These are phyloP conservation scores for Rosa persica DNA, from an alignment of 306 rosid species.

Conservation along the genomic window DNA sequence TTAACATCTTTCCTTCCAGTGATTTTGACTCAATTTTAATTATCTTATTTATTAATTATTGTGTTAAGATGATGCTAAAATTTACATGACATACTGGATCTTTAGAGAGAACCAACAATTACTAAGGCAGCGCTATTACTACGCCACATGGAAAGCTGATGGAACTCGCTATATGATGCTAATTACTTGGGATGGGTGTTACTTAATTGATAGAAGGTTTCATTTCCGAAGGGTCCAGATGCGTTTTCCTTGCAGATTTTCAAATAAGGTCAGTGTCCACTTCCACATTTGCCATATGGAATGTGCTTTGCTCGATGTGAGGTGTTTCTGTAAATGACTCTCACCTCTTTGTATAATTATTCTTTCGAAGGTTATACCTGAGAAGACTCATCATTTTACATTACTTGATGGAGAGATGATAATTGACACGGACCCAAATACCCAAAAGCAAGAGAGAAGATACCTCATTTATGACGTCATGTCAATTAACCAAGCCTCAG, in stretches of 20 bases:
- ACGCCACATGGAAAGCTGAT: conserved; percentile 99
- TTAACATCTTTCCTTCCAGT: not conserved
- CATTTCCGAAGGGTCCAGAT: conserved; percentile 86
- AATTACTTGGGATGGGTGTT: conserved; percentile 87
- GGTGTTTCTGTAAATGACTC: conserved; percentile 1
- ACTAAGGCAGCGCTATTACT: conserved; percentile 87
- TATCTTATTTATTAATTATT: not conserved
- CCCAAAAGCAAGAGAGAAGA: conserved; percentile 90
- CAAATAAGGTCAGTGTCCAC: conserved; percentile 61
- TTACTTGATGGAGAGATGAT: conserved; percentile 98
- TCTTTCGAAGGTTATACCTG: conserved; percentile 51
- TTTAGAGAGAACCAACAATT: conserved; percentile 85
- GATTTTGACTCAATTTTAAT: not conserved
- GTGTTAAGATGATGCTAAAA: not conserved
- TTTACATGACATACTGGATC: not conserved
- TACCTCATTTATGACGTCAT: conserved; percentile 92
- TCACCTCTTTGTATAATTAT: conserved; percentile 32
- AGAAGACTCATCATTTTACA: conserved; percentile 79
- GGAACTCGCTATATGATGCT: conserved; percentile 99
- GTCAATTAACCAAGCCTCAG: conserved; percentile 61
- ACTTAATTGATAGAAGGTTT: conserved; percentile 78
- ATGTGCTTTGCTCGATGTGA: not conserved
- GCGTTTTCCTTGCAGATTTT: conserved; percentile 85
- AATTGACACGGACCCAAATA: conserved; percentile 81
- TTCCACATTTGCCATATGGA: conserved; percentile 10